These are phyloP conservation scores for Aquilaria agallochum DNA, from an alignment of 441 rosid genomes.

Conservation along the genomic window DNA sequence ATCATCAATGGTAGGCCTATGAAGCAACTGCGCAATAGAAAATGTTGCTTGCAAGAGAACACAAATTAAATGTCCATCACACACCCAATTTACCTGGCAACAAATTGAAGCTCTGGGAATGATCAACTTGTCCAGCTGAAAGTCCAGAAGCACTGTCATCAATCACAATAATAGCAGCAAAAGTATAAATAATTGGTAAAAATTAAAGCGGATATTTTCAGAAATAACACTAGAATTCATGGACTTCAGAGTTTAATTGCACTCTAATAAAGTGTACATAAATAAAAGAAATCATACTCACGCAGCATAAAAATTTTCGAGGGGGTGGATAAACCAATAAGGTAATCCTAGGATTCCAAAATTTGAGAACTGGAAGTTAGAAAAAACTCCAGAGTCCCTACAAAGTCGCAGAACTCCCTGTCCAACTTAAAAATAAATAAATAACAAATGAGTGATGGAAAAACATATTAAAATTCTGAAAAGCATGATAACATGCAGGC, in stretches of 20 bases:
- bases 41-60: too few species aligned
- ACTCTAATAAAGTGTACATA: not conserved
- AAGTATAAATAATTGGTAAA: slow-evolving; percentile 3
- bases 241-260: slow-evolving; percentile 1
- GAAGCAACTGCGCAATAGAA: too few species aligned
- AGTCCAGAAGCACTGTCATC: slow-evolving; percentile 46
- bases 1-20: too few species aligned
- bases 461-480: slow-evolving; percentile 9
- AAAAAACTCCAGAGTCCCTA: slow-evolving; percentile 55
- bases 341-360: slow-evolving; percentile 85
- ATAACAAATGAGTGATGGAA: slow-evolving; percentile 15
- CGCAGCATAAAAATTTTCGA: slow-evolving; percentile 71
- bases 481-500: slow-evolving; percentile 1
- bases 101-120: slow-evolving; percentile 46
- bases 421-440: slow-evolving; percentile 48
- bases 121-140: slow-evolving; percentile 40
- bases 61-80: too few species aligned
- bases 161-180: slow-evolving; percentile 6
- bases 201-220: not conserved
- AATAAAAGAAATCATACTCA: slow-evolving; percentile 35
- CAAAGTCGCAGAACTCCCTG: slow-evolving; percentile 64
- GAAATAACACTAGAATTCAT: not conserved
- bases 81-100: slow-evolving; percentile 58
- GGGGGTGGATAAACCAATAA: slow-evolving; percentile 63
- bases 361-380: slow-evolving; percentile 64